phyloP scores from a whole-genome alignment of 139 green algal genomes.

The Zygnema circumcarinatum region DNA sequence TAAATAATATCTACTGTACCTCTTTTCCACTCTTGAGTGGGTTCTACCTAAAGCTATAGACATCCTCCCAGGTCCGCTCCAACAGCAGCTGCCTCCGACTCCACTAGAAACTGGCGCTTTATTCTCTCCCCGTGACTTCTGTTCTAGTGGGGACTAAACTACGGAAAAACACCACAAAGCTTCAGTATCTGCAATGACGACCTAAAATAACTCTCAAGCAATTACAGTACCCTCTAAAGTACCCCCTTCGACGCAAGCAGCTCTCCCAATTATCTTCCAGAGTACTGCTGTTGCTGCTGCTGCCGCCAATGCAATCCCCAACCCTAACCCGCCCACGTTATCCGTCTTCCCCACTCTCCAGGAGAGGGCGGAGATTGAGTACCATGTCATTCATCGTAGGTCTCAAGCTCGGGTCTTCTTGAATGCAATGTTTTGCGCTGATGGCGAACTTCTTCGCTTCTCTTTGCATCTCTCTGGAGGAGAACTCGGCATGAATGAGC shows the following conservation, averaged over 20 bases:
- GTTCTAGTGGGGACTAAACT: too few relatives aligned
- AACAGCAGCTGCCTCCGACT: too few relatives aligned
- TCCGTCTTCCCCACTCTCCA: background rate
- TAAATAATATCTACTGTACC: too few relatives aligned
- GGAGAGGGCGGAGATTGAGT: too few relatives aligned
- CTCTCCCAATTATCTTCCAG: background rate
- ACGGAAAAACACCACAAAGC: too few relatives aligned
- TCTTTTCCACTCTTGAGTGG: too few relatives aligned
- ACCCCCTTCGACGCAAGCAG: background rate
- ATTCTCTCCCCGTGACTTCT: too few relatives aligned
- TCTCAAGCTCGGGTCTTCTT: constrained; percentile 19
- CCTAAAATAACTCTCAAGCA: background rate
- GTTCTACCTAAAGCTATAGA: too few relatives aligned
- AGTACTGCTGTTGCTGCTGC: background rate
- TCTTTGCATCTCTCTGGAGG: background rate
- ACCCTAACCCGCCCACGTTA: background rate
- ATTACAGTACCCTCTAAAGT: too few relatives aligned
- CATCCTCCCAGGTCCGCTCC: too few relatives aligned
- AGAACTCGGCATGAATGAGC: background rate
- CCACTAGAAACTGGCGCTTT: too few relatives aligned
- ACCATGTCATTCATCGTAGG: constrained; percentile 13
- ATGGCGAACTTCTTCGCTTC: background rate
- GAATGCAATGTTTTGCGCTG: background rate
- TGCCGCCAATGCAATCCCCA: background rate
- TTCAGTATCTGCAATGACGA: too few relatives aligned